Evolutionary conservation across 2,329 filamentous ascomycete genomes (phyloP).

Genomic region (Elsinoe batatas): DNA sequence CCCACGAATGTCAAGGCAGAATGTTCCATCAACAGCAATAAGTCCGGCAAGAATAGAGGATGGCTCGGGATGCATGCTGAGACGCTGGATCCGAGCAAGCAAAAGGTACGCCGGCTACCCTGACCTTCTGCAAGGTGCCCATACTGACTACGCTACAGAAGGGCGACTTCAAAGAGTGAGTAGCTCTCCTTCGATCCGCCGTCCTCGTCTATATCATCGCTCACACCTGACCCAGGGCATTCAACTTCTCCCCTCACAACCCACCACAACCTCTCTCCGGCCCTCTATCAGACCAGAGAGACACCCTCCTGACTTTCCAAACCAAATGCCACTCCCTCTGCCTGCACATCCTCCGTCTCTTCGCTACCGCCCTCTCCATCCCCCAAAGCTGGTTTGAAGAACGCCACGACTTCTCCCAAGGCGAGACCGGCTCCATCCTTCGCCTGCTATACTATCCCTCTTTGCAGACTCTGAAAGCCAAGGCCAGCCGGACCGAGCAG

Average conservation of each 20-base stretch:
- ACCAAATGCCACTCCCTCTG: slow-evolving; percentile 63
- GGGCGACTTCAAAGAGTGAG: slow-evolving; percentile 81
- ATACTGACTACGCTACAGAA: slow-evolving; percentile 39
- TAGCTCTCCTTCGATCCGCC: slow-evolving; percentile 1
- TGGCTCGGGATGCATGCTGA: slow-evolving; percentile 86
- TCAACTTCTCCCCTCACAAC: slow-evolving; percentile 65
- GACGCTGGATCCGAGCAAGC: slow-evolving; percentile 72
- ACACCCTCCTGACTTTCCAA: slow-evolving; percentile 57
- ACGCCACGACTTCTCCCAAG: slow-evolving; percentile 45
- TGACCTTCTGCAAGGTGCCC: not conserved
- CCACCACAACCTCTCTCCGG: slow-evolving; percentile 68
- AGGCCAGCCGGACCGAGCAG: slow-evolving; percentile 19
- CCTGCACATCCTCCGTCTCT: slow-evolving; percentile 60
- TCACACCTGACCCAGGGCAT: slow-evolving; percentile 49
- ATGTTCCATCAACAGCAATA: slow-evolving; percentile 60
- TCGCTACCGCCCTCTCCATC: slow-evolving; percentile 62
- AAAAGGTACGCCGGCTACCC: slow-evolving; percentile 49
- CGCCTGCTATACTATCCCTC: slow-evolving; percentile 43
- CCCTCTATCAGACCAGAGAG: slow-evolving; percentile 50
- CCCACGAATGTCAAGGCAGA: slow-evolving; percentile 61
- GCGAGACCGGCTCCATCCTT: slow-evolving; percentile 43
- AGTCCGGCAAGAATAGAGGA: slow-evolving; percentile 61
- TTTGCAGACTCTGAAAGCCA: slow-evolving; percentile 21
- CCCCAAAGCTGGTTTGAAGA: slow-evolving; percentile 47
- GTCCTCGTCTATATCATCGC: not conserved